Conservation (phyloP, 2,329 filamentous ascomycete species). For the Ustilaginoidea virens region DNA sequence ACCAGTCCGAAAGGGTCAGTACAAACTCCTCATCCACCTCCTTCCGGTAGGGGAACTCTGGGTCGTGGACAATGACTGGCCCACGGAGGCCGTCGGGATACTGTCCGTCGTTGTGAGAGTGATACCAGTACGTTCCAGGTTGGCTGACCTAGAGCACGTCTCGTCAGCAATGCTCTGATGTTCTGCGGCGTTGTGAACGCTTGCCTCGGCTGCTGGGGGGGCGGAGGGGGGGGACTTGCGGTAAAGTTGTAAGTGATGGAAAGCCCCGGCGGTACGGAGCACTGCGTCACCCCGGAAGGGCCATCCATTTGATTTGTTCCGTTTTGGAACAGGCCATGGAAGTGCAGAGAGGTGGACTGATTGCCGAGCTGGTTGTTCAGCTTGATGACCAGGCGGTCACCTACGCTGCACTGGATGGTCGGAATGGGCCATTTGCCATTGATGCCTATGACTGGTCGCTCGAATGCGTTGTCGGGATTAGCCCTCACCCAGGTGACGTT, state of each 20-base stretch:
- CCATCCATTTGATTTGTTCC: conserved; percentile 59
- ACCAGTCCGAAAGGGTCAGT: conserved; percentile 55
- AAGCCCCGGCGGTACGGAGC: conserved; percentile 45
- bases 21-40: conserved; percentile 48
- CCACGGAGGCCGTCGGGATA: conserved; percentile 57
- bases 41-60: conserved; percentile 37
- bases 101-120: conserved; percentile 51
- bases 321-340: conserved; percentile 58
- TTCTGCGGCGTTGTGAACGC: too few relatives aligned
- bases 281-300: conserved; percentile 49
- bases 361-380: conserved; percentile 45
- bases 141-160: conserved; percentile 34
- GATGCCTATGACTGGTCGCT: conserved; percentile 58
- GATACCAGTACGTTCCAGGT: conserved; percentile 68
- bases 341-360: conserved; percentile 48
- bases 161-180: neutral
- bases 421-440: conserved; percentile 66
- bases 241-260: conserved; percentile 57
- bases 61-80: conserved; percentile 49
- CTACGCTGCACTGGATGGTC: conserved; percentile 43
- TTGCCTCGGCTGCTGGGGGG: too few relatives aligned
- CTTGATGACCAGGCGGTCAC: conserved; percentile 45
- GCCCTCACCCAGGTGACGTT: conserved; percentile 56
- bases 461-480: conserved; percentile 52
- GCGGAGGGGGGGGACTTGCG: conserved; percentile 25